phyloP scores from a whole-genome alignment of 1,284 basidiomycete species.

The Marasmius fiardii region DNA sequence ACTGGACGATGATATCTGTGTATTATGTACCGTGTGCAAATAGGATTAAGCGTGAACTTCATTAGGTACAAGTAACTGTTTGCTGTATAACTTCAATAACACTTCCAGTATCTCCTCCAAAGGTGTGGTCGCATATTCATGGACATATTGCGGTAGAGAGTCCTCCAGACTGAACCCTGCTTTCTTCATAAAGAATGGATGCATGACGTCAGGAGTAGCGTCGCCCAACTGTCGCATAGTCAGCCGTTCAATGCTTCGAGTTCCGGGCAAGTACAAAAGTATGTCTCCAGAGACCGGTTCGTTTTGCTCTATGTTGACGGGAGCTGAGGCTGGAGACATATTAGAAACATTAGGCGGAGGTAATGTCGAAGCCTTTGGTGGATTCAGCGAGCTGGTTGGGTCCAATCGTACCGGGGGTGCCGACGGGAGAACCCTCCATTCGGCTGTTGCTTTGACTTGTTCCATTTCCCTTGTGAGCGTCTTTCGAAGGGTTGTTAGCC shows the following conservation, averaged over 20 bases:
- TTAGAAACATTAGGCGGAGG: not conserved
- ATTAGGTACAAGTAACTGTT: slow-evolving; percentile 52
- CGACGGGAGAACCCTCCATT: slow-evolving; percentile 39
- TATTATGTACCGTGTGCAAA: not conserved
- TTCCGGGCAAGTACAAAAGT: slow-evolving; percentile 48
- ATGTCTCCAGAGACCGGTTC: slow-evolving; percentile 23
- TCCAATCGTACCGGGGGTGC: slow-evolving; percentile 25
- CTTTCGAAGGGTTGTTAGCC: slow-evolving; percentile 74
- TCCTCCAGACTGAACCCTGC: slow-evolving; percentile 80
- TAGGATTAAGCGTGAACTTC: slow-evolving; percentile 2
- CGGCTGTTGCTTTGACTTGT: slow-evolving; percentile 58
- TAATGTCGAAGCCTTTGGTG: slow-evolving; percentile 18
- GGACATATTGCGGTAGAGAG: slow-evolving; percentile 79
- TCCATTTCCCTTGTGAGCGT: slow-evolving; percentile 72
- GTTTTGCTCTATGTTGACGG: not conserved
- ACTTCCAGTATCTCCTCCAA: slow-evolving; percentile 86
- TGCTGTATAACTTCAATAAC: slow-evolving; percentile 76
- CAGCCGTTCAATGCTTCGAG: slow-evolving; percentile 65
- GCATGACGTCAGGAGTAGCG: slow-evolving; percentile 85
- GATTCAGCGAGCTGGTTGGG: slow-evolving; percentile 21
- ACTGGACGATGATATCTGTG: slow-evolving; percentile 35
- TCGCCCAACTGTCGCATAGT: slow-evolving; percentile 84
- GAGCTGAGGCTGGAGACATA: not conserved
- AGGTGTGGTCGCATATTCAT: slow-evolving; percentile 82
- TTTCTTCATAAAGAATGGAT: slow-evolving; percentile 82